A percentile compares a stretch with the other conserved stretches of the same genome.
Conservation (phyloP, 192 early-diverging fungal genomes). For the Coemansia sp. region DNA sequence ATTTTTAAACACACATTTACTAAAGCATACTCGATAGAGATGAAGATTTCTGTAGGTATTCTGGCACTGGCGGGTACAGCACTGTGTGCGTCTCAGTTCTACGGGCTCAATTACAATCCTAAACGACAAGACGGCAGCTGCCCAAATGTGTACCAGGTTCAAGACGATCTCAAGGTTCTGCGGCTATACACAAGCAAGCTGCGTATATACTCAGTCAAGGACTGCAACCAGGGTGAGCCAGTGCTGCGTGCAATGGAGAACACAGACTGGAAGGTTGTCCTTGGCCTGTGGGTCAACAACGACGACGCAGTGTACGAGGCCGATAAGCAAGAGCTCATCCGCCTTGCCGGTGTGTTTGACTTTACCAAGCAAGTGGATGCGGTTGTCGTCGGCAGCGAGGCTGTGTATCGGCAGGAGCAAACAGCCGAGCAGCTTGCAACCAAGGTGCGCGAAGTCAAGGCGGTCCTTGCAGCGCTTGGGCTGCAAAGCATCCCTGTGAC, state of each 20-base stretch:
- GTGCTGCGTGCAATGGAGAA: conserved; percentile 61
- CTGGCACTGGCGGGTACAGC: conserved; percentile 16
- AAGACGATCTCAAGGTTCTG: conserved; percentile 59
- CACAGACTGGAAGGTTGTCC: conserved; percentile 57
- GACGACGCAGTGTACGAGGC: conserved; percentile 39
- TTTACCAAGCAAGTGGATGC: conserved; percentile 52
- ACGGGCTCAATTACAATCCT: conserved; percentile 63
- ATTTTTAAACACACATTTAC: too few species aligned
- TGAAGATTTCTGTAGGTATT: conserved; percentile 8
- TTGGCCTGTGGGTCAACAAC: conserved; percentile 63
- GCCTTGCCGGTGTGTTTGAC: conserved; percentile 29
- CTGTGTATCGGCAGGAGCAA: conserved; percentile 56
- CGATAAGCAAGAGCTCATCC: conserved; percentile 32
- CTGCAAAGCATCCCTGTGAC: conserved; percentile 35
- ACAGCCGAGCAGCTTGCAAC: conserved; percentile 29
- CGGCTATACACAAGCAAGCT: conserved; percentile 56
- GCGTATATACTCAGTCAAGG: conserved; percentile 62
- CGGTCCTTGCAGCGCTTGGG: conserved; percentile 31
- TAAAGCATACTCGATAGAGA: too few species aligned
- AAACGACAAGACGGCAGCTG: conserved; percentile 55
- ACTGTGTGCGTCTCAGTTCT: conserved; percentile 34
- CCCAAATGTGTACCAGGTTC: conserved; percentile 57
- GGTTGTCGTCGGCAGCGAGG: conserved; percentile 61
- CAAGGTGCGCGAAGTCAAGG: conserved; percentile 53
- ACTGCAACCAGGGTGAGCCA: conserved; percentile 60